Conservation (phyloP, 1,284 basidiomycete genomes). For the Puccinia polysora region DNA sequence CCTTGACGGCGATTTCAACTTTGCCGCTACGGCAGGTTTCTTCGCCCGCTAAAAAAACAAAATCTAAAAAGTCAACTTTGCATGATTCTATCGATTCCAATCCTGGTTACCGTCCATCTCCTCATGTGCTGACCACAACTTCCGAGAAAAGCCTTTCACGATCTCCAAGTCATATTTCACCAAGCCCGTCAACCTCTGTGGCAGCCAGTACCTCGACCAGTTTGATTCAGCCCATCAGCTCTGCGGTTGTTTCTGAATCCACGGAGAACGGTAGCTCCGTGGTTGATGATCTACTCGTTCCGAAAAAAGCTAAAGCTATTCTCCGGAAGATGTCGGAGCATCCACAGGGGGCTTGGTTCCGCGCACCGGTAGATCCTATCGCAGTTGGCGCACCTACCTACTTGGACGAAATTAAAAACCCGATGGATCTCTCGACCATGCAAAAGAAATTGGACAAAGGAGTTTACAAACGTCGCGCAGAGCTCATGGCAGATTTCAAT, state of each 20-base stretch:
- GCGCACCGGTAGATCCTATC: slow-evolving; percentile 77
- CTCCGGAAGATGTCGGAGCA: slow-evolving; percentile 65
- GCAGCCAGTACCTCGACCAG: slow-evolving; percentile 58
- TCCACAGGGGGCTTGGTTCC: slow-evolving; percentile 71
- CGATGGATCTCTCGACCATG: slow-evolving; percentile 93
- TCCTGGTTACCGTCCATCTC: slow-evolving; percentile 2
- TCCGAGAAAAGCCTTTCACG: slow-evolving; percentile 33
- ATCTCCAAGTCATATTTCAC: slow-evolving; percentile 44
- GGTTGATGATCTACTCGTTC: slow-evolving; percentile 49
- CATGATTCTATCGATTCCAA: slow-evolving; percentile 1
- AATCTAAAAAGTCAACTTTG: slow-evolving; percentile 32
- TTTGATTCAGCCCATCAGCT: slow-evolving; percentile 43
- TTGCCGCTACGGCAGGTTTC: not conserved
- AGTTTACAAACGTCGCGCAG: slow-evolving; percentile 70
- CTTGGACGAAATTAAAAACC: slow-evolving; percentile 80
- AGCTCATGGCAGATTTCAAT: slow-evolving; percentile 73
- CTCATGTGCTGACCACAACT: not conserved
- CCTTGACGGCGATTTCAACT: not conserved
- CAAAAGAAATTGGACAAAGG: slow-evolving; percentile 64
- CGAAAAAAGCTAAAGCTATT: slow-evolving; percentile 67
- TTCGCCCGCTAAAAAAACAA: slow-evolving; percentile 3
- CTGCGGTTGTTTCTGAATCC: not conserved
- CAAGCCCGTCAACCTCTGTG: slow-evolving; percentile 56
- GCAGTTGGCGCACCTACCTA: slow-evolving; percentile 62
- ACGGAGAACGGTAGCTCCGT: slow-evolving; percentile 33